phyloP scores from a whole-genome alignment of 768 basidiomycete genomes.

The Russula abietina region DNA sequence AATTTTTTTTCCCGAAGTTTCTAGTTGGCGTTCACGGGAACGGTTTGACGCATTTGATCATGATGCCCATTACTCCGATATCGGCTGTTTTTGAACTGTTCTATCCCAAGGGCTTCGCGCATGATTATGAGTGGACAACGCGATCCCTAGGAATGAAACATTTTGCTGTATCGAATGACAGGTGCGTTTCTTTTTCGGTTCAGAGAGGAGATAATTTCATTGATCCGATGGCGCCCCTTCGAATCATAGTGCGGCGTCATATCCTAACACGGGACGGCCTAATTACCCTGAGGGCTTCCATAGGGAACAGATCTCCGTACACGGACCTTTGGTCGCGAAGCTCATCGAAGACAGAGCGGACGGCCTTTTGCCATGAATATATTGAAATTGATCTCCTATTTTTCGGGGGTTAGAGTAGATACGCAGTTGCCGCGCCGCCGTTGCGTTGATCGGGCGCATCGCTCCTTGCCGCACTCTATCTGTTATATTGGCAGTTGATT shows the following conservation, averaged over 20 bases:
- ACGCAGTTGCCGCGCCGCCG: neutral
- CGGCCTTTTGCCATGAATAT: slow-evolving; percentile 27
- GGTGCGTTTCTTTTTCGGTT: slow-evolving; percentile 36
- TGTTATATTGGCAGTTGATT: neutral
- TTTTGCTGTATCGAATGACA: slow-evolving; percentile 71
- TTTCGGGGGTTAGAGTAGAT: too few relatives aligned
- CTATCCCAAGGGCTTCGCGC: slow-evolving; percentile 72
- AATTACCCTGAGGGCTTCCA: slow-evolving; percentile 85
- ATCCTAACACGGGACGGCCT: slow-evolving; percentile 48
- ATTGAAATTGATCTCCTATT: too few relatives aligned
- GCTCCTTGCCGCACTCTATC: too few relatives aligned
- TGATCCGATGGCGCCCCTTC: neutral
- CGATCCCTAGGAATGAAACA: slow-evolving; percentile 69
- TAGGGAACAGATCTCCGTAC: slow-evolving; percentile 64
- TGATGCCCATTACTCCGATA: slow-evolving; percentile 71
- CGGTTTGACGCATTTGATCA: slow-evolving; percentile 77
- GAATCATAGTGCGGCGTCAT: slow-evolving; percentile 34
- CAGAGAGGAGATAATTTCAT: neutral
- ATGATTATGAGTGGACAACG: slow-evolving; percentile 83
- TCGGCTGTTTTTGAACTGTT: slow-evolving; percentile 85
- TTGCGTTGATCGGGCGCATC: neutral
- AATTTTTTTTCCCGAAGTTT: slow-evolving; percentile 6
- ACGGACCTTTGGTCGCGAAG: slow-evolving; percentile 57
- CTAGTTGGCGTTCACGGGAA: slow-evolving; percentile 44
- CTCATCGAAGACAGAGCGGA: slow-evolving; percentile 67